phyloP scores from a whole-genome alignment of 345 rosid species.

The Moricandia arvensis region DNA sequence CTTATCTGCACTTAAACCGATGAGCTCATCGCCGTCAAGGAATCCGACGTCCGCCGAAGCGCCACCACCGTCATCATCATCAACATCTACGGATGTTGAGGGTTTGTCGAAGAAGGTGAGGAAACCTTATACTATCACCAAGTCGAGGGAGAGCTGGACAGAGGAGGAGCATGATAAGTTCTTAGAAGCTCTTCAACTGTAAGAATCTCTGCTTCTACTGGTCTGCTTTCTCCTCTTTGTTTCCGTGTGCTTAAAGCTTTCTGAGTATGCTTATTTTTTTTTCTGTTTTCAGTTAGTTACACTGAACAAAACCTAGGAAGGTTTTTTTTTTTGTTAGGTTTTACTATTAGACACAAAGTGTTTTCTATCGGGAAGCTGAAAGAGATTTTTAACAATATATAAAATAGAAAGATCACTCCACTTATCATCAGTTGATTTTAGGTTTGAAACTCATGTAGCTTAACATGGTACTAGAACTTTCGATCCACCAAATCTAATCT shows the following conservation, averaged over 20 bases:
- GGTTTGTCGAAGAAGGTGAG: conserved; percentile 72
- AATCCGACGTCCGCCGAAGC: conserved; percentile 37
- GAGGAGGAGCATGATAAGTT: conserved; percentile 99
- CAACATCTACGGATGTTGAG: conserved; percentile 21
- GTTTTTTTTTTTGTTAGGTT: background rate
- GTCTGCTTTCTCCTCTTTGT: background rate
- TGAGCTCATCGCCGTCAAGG: conserved; percentile 46
- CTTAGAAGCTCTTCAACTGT: conserved; percentile 97
- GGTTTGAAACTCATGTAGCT: too few species aligned
- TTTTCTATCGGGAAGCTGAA: too few species aligned
- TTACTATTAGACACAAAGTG: too few species aligned
- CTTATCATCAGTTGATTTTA: too few species aligned
- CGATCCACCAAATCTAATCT: too few species aligned
- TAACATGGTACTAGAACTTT: too few species aligned
- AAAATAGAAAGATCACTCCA: too few species aligned
- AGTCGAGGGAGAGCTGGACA: conserved; percentile 98
- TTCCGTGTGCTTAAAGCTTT: background rate
- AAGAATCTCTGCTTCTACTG: conserved; percentile 3
- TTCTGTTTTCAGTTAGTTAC: background rate
- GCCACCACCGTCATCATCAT: conserved; percentile 20
- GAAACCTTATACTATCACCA: conserved; percentile 95
- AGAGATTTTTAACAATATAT: too few species aligned
- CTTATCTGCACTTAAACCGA: conserved; percentile 3
- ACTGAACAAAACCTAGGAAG: background rate
- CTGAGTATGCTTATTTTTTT: background rate